Evolutionary conservation across 495 filamentous ascomycete species (phyloP).

Genomic region (Podospora fimiseda): DNA sequence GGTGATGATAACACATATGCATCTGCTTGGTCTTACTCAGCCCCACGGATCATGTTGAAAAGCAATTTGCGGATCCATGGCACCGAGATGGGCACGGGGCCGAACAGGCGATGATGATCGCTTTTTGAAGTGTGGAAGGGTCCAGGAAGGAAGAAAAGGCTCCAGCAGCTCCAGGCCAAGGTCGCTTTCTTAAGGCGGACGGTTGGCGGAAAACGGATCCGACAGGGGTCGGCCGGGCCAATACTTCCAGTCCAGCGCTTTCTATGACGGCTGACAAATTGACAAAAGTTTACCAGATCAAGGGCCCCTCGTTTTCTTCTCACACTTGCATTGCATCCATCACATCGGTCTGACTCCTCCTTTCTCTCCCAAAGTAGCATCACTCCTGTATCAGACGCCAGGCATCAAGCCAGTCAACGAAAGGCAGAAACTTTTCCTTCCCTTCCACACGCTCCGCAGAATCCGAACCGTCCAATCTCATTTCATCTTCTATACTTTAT

Average conservation of each 20-base stretch:
- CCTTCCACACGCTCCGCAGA: background rate
- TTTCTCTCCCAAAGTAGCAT: background rate
- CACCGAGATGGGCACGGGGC: too few species aligned
- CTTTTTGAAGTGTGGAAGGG: too few species aligned
- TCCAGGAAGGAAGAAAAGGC: too few species aligned
- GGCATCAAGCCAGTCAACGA: constrained; percentile 8
- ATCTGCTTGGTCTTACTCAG: background rate
- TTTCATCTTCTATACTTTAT: background rate
- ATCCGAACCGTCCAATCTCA: background rate
- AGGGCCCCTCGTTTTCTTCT: background rate
- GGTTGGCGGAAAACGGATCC: background rate
- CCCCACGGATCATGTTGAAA: background rate
- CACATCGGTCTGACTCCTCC: constrained; percentile 10
- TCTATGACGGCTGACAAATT: constrained; percentile 16
- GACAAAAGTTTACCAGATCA: background rate
- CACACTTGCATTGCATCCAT: background rate
- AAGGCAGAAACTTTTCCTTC: background rate
- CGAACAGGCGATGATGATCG: too few species aligned
- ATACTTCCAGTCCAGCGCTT: background rate
- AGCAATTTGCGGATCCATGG: too few species aligned
- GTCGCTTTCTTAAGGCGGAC: too few species aligned
- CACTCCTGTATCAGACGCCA: background rate
- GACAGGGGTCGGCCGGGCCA: background rate
- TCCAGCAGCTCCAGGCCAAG: too few species aligned
- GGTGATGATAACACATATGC: background rate